Base-by-base conservation (phyloP, 108 stramenopile genomes). In the Asterionellopsis glacialis region DNA sequence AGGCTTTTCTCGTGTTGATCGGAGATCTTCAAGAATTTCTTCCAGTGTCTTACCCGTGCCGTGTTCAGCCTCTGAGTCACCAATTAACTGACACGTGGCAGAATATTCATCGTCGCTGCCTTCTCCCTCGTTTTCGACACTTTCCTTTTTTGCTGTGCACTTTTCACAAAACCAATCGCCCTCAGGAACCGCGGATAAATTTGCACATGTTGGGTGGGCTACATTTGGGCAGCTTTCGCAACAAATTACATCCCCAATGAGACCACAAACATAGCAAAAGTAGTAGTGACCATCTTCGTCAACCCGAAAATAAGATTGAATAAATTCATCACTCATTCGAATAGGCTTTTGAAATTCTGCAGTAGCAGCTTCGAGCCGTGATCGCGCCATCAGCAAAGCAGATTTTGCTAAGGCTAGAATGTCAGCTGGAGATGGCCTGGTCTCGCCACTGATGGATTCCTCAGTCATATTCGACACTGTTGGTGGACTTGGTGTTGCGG, bases 161-260 rank as follows among this genome's bases (percentile, higher is more conserved):
- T 64, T 64, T 11, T 63, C 50, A 50, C 83, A 84, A 67, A 62
- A 77, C 83, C 83, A 84, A 16, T 84, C 83, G 0, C 67, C 83
- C 13, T 80, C 79, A 14, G 83, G 83, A 41, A 84, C 63, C 7
- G 48, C 25, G 11, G 22, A 16, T n/a, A 81, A 52, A 12, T 65
- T 68, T 41, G 59, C 53, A 52, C 83, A 84, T 45, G 59, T 55
- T 25, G 71, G n/a, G 54, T 84, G 83, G 16, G 68, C 57, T 12
- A 84, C 83, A 45, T 69, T 79, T 0, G 83, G 54, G 40, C 83
- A 84, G 0, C 74, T 74, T 28, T 84, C 83, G 41, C 83, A 84
- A 43, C 76, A 79, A 22, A 84, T 22, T 4, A 84, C 55, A 62
- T 81, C 77, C 0, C 83, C 83, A 51, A 69, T 72, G 15, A 70